A percentile compares a stretch with the other conserved stretches of the same genome.
Evolutionary conservation across 768 basidiomycete genomes (phyloP).

Genomic region (Gymnopilus junonius): DNA sequence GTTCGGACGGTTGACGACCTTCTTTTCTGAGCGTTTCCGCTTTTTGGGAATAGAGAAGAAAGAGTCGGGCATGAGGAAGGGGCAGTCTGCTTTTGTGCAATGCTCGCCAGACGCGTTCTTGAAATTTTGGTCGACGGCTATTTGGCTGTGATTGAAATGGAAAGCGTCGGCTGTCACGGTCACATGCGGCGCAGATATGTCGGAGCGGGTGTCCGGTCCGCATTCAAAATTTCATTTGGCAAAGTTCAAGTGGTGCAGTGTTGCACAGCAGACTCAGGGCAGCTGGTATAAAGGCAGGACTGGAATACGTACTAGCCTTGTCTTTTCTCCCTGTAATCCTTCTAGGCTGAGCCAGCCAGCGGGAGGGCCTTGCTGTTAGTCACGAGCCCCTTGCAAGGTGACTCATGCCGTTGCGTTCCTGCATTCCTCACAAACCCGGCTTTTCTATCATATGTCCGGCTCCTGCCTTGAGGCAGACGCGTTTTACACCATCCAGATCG

Average conservation of each 20-base stretch:
- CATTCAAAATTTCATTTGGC: background rate
- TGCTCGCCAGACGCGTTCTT: background rate
- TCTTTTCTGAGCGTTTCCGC: constrained; percentile 55
- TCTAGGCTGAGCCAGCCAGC: background rate
- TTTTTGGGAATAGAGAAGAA: constrained; percentile 78
- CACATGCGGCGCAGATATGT: background rate
- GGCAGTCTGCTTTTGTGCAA: background rate
- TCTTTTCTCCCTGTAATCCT: background rate
- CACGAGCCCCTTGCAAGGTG: background rate
- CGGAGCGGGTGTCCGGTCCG: background rate
- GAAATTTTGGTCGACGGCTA: constrained; percentile 2
- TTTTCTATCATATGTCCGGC: constrained; percentile 13
- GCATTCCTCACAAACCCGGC: constrained; percentile 1
- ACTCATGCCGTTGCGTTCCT: constrained; percentile 2
- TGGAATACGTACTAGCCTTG: background rate
- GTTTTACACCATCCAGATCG: constrained; percentile 18
- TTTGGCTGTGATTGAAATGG: constrained; percentile 19
- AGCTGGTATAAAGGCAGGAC: background rate
- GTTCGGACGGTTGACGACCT: constrained; percentile 25
- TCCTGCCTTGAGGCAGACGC: constrained; percentile 16
- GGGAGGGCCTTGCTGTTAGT: background rate
- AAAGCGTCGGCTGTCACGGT: background rate
- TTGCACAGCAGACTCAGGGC: constrained; percentile 5
- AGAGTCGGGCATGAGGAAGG: constrained; percentile 70
- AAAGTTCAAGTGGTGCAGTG: background rate